phyloP scores from a whole-genome alignment of 1,284 basidiomycete genomes.

The Apiotrichum porosum region DNA sequence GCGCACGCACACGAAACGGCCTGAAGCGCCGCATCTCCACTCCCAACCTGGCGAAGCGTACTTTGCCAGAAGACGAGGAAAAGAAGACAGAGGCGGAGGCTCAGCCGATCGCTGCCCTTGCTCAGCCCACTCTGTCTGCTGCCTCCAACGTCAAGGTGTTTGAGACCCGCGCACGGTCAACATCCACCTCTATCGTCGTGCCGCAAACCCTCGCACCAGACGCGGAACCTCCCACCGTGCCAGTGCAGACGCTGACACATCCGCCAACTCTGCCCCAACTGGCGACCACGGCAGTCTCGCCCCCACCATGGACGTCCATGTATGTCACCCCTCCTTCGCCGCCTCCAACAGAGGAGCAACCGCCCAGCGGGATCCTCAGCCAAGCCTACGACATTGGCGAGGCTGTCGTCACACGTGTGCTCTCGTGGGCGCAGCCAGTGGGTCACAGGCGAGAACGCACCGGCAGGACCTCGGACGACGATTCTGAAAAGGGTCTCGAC shows the following conservation, averaged over 20 bases:
- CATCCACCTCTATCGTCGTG: constrained; percentile 40
- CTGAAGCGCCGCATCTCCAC: constrained; percentile 41
- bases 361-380: constrained; percentile 11
- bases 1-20: constrained; percentile 15
- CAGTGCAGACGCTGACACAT: constrained; percentile 11
- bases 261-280: constrained; percentile 9
- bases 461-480: constrained; percentile 24
- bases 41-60: constrained; percentile 23
- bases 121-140: not conserved
- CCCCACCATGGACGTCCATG: constrained; percentile 15
- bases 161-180: constrained; percentile 37
- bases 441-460: not conserved
- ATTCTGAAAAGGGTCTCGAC: constrained; percentile 44
- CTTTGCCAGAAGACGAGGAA: constrained; percentile 7
- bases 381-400: constrained; percentile 37
- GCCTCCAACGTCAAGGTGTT: constrained; percentile 12
- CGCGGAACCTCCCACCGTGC: constrained; percentile 9
- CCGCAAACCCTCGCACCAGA: constrained; percentile 19
- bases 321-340: constrained; percentile 21
- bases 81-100: constrained; percentile 12
- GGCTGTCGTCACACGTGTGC: constrained; percentile 19
- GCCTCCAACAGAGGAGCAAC: constrained; percentile 2
- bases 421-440: constrained; percentile 16
- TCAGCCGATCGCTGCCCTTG: not conserved
- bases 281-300: not conserved